Evolutionary conservation across 2,329 filamentous ascomycete species (phyloP).

Genomic region (Fusarium multiceps): DNA sequence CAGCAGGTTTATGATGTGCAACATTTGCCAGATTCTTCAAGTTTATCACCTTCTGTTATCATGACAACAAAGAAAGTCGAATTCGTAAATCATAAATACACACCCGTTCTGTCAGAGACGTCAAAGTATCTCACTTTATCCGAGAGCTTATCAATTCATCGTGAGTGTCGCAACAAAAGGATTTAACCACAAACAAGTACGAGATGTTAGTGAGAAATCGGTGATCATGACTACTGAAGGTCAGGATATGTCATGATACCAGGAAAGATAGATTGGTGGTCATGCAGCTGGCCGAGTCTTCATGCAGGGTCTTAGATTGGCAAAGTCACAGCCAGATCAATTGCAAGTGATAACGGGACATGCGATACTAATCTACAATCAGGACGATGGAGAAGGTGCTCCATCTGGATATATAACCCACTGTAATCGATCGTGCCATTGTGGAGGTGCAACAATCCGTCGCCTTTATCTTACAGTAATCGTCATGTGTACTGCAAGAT

Average conservation of each 20-base stretch:
- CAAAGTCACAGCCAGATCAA: conserved; percentile 12
- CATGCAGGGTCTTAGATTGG: conserved; percentile 8
- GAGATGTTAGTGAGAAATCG: background rate
- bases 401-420: conserved; percentile 4
- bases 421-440: conserved; percentile 1
- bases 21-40: background rate
- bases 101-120: background rate
- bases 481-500: background rate
- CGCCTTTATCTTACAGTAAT: conserved; percentile 10
- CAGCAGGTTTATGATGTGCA: background rate
- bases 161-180: too few relatives aligned
- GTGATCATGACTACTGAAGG: conserved; percentile 4
- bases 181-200: background rate
- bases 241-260: background rate
- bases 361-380: background rate
- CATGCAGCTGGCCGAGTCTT: background rate
- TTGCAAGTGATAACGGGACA: background rate
- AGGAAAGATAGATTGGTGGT: background rate
- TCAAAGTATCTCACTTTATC: background rate
- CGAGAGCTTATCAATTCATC: background rate
- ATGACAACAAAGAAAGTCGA: background rate
- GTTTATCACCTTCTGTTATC: background rate
- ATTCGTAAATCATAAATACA: background rate
- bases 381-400: background rate
- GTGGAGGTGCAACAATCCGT: background rate